Conservation (phyloP, 805 yeast genomes). For the Vanderwaltozyma tropicalis region DNA sequence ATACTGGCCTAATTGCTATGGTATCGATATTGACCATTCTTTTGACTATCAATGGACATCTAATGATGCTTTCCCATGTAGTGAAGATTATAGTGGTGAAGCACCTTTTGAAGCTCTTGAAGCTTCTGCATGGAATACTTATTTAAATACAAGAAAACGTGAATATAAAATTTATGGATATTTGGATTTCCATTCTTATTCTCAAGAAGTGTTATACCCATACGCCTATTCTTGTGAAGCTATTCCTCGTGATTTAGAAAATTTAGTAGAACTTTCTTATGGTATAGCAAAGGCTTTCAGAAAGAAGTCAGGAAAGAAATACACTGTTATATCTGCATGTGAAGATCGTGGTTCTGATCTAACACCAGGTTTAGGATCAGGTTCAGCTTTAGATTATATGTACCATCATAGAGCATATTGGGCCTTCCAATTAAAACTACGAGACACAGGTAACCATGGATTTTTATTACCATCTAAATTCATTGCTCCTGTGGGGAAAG, state of each 20-base stretch:
- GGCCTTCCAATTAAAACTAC: constrained; percentile 74
- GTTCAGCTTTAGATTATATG: constrained; percentile 74
- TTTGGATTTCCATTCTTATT: constrained; percentile 74
- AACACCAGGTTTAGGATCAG: constrained; percentile 66
- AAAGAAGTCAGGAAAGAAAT: constrained; percentile 48
- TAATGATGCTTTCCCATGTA: constrained; percentile 56
- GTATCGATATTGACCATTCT: constrained; percentile 81
- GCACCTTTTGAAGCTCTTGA: constrained; percentile 58
- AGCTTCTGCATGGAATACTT: constrained; percentile 38
- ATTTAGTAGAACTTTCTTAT: constrained; percentile 68
- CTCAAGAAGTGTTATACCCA: constrained; percentile 75
- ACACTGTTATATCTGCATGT: constrained; percentile 69
- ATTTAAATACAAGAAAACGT: constrained; percentile 32
- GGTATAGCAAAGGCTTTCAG: constrained; percentile 71
- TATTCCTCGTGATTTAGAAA: constrained; percentile 70
- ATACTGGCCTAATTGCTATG: constrained; percentile 53
- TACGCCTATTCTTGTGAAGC: constrained; percentile 71
- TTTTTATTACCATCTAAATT: constrained; percentile 62
- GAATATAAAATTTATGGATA: constrained; percentile 63
- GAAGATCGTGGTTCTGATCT: constrained; percentile 67
- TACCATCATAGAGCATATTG: constrained; percentile 71
- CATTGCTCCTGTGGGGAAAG: constrained; percentile 69
- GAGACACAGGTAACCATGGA: constrained; percentile 79
- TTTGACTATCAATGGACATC: constrained; percentile 65
- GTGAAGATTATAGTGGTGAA: constrained; percentile 76